Conservation (phyloP, 2,329 filamentous ascomycete species). For the Colletotrichum plurivorum region DNA sequence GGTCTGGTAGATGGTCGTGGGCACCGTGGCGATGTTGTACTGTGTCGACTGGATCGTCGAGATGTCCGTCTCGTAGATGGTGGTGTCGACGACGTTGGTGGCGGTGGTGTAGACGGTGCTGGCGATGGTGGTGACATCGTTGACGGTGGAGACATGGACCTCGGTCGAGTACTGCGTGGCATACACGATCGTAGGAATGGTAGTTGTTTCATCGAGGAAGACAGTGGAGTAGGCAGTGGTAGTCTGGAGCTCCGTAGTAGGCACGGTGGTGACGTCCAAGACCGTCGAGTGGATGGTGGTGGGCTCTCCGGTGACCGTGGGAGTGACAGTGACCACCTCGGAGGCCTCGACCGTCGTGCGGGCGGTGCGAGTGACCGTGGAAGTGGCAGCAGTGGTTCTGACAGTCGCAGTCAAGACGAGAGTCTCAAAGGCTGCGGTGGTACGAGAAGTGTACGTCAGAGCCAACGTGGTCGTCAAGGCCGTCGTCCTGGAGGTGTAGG, state of each 20-base stretch:
- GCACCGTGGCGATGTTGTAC: constrained; percentile 20
- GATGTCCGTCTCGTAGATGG: constrained; percentile 16
- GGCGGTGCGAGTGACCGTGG: constrained; percentile 17
- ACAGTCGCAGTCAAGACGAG: constrained; percentile 8
- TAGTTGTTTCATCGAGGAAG: too few species aligned
- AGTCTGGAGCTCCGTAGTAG: not conserved
- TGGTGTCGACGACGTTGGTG: constrained; percentile 19
- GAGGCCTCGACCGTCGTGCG: constrained; percentile 14
- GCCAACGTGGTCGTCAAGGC: not conserved
- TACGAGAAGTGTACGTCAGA: too few species aligned
- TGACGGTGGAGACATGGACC: not conserved
- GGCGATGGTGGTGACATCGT: constrained; percentile 11
- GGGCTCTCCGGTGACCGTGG: constrained; percentile 12
- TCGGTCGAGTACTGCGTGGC: too few species aligned
- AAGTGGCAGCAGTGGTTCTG: constrained; percentile 11
- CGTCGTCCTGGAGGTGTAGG: constrained; percentile 11
- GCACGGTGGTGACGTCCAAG: constrained; percentile 16
- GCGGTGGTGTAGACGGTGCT: constrained; percentile 22
- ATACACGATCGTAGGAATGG: too few species aligned
- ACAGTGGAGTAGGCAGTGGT: too few species aligned
- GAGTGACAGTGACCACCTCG: constrained; percentile 8
- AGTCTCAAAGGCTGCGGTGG: not conserved
- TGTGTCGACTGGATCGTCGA: constrained; percentile 18
- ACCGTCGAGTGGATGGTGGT: constrained; percentile 8
- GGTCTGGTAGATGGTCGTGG: constrained; percentile 15